Evolutionary conservation across 1,284 basidiomycete species (phyloP), one percentile per base, ranked within the genome.

Genomic region (Rhizopogon hawkerae): DNA sequence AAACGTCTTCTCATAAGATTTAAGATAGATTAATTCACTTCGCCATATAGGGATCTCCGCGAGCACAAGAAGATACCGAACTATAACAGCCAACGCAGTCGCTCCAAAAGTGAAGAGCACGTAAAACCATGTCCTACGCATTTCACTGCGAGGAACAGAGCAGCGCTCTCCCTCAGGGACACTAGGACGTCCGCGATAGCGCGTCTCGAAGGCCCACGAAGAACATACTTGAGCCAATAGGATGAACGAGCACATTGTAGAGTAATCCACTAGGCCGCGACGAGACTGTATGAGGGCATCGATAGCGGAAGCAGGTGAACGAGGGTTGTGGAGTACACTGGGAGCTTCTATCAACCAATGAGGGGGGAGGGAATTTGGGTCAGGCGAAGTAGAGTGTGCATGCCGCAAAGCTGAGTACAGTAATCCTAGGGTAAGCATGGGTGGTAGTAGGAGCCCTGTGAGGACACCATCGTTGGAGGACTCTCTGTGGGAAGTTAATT

Each of bases 381-480:
- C 57, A 53, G 58, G 56, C 52, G 55, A 59, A 9, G 54, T 41
- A 39, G 49, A 62, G 48, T 55, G 50, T 31, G 48, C 57, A 56
- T 61, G 59, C 56, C 67, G 68, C 33, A 80, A 64, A 23, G 81
- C 69, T 52, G 76, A 66, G 67, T 77, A 71, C 44, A 92, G 67
- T 29, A 89, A 68, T 0, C 84, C 76, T 10, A 77, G 74, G 2
- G 89, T 77, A 43, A 92, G 79, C 37, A 93, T 70, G 2, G 91
- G 89, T 5, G 81, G 84, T 26, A 92, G 74, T 13, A 92, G 74
- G 5, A 92, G 69, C 1, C 85, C 90, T 36, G 87, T 91, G 53
- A 89, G 69, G 23, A 85, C 81, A 3, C 92, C 92, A 62, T 94
- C 91, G 63, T 93, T 91, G 7, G 77, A 69, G 42, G 84, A 86